A percentile compares a stretch with the other conserved stretches of the same genome.
phyloP scores from a whole-genome alignment of 2,329 filamentous ascomycete genomes.

The Fusarium proliferatum region DNA sequence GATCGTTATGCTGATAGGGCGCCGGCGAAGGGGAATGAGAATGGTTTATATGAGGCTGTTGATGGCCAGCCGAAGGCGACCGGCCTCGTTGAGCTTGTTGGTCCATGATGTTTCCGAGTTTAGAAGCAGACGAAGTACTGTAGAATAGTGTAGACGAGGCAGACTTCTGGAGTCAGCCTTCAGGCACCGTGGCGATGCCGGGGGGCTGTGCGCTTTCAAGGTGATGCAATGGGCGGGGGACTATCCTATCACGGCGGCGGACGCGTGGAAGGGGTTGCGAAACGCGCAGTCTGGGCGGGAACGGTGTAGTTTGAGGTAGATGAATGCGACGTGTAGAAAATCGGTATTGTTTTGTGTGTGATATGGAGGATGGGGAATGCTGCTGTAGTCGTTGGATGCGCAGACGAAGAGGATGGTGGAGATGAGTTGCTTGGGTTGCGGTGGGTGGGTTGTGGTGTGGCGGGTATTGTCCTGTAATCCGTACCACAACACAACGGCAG shows the following conservation, averaged over 20 bases:
- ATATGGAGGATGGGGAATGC: background rate
- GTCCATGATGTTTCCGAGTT: slow-evolving; percentile 54
- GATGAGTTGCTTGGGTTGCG: slow-evolving; percentile 28
- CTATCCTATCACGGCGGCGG: slow-evolving; percentile 44
- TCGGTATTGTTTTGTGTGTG: slow-evolving; percentile 17
- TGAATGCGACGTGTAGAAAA: slow-evolving; percentile 33
- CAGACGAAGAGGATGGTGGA: slow-evolving; percentile 35
- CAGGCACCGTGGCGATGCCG: slow-evolving; percentile 54
- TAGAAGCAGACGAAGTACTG: slow-evolving; percentile 45
- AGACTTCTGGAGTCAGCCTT: slow-evolving; percentile 61
- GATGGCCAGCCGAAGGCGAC: slow-evolving; percentile 70
- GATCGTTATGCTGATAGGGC: slow-evolving; percentile 61
- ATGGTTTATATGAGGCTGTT: slow-evolving; percentile 74
- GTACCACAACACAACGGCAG: slow-evolving; percentile 9
- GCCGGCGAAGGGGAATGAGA: slow-evolving; percentile 72
- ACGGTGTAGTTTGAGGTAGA: slow-evolving; percentile 30
- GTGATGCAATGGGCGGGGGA: slow-evolving; percentile 48
- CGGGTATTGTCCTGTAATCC: slow-evolving; percentile 17
- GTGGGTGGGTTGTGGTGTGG: slow-evolving; percentile 29
- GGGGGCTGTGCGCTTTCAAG: slow-evolving; percentile 56
- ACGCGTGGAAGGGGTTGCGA: slow-evolving; percentile 46
- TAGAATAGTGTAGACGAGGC: slow-evolving; percentile 49
- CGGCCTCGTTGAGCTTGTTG: slow-evolving; percentile 62
- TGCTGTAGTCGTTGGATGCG: background rate
- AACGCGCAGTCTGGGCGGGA: slow-evolving; percentile 30